Conservation (phyloP, 2,329 filamentous ascomycete species). For the Peltaster fructicola region DNA sequence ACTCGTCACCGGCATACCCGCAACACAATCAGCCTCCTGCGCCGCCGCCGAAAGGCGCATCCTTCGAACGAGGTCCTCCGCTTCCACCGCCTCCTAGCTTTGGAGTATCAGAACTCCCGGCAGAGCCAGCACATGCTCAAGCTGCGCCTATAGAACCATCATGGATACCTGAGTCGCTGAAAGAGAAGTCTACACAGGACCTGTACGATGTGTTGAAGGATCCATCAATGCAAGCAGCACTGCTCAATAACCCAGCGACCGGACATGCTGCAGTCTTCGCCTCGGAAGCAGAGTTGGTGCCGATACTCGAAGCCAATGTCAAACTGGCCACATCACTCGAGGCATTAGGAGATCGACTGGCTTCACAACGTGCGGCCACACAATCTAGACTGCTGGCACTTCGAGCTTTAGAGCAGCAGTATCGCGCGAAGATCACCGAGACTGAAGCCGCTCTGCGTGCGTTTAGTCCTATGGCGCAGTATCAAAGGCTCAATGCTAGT, state of each 20-base stretch:
- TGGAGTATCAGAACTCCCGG: slow-evolving; percentile 11
- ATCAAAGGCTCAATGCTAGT: slow-evolving; percentile 59
- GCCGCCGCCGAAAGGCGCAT: slow-evolving; percentile 28
- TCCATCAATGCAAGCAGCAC: slow-evolving; percentile 51
- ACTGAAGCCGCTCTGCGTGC: slow-evolving; percentile 73
- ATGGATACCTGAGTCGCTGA: slow-evolving; percentile 61
- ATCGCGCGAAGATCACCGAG: slow-evolving; percentile 72
- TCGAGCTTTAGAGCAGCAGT: slow-evolving; percentile 78
- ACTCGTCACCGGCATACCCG: no score
- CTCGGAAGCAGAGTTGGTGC: slow-evolving; percentile 46
- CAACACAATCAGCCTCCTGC: no score
- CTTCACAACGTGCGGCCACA: slow-evolving; percentile 47
- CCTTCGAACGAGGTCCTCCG: slow-evolving; percentile 25
- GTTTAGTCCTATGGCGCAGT: slow-evolving; percentile 74
- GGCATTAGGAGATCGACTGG: slow-evolving; percentile 41
- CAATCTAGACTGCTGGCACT: slow-evolving; percentile 70
- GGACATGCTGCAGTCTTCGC: slow-evolving; percentile 54
- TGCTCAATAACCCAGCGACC: slow-evolving; percentile 48
- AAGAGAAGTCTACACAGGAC: slow-evolving; percentile 72
- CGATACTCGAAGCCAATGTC: slow-evolving; percentile 53
- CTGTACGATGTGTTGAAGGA: slow-evolving; percentile 51
- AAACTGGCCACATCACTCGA: slow-evolving; percentile 46
- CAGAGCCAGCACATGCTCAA: slow-evolving; percentile 7
- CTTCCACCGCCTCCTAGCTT: slow-evolving; percentile 28
- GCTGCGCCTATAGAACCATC: slow-evolving; percentile 31